phyloP scores from a whole-genome alignment of 2,329 filamentous ascomycete genomes.

The Colletotrichum ledebouriae region DNA sequence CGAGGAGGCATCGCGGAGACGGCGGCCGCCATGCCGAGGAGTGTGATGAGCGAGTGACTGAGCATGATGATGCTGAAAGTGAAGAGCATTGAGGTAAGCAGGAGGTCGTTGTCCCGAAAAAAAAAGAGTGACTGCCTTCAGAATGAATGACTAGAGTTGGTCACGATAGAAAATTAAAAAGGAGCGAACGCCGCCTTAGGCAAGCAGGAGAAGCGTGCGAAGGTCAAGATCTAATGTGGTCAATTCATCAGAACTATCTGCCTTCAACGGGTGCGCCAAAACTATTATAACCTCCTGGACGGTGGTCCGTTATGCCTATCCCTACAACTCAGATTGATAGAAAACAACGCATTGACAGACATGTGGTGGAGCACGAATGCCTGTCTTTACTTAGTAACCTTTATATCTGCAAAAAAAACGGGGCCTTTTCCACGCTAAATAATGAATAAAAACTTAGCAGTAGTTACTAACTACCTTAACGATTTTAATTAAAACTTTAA shows the following conservation, averaged over 20 bases:
- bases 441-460: no score
- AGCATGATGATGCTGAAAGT: slow-evolving; percentile 5
- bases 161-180: not conserved
- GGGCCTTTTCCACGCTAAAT: no score
- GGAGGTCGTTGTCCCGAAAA: not conserved
- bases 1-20: slow-evolving; percentile 2
- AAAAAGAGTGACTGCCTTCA: not conserved
- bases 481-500: no score
- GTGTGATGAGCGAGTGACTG: slow-evolving; percentile 2
- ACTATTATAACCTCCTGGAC: not conserved
- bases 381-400: no score
- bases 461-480: no score
- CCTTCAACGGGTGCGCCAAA: not conserved
- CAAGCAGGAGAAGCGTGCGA: not conserved
- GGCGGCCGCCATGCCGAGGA: slow-evolving; percentile 16
- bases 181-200: slow-evolving; percentile 10
- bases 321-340: not conserved
- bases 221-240: not conserved
- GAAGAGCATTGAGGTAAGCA: no score
- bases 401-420: no score
- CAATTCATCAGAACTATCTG: not conserved
- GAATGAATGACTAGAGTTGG: not conserved
- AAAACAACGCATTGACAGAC: not conserved
- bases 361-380: not conserved
- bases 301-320: not conserved